phyloP scores from a whole-genome alignment of 208 protist genomes.

The Crithidia brevicula region DNA sequence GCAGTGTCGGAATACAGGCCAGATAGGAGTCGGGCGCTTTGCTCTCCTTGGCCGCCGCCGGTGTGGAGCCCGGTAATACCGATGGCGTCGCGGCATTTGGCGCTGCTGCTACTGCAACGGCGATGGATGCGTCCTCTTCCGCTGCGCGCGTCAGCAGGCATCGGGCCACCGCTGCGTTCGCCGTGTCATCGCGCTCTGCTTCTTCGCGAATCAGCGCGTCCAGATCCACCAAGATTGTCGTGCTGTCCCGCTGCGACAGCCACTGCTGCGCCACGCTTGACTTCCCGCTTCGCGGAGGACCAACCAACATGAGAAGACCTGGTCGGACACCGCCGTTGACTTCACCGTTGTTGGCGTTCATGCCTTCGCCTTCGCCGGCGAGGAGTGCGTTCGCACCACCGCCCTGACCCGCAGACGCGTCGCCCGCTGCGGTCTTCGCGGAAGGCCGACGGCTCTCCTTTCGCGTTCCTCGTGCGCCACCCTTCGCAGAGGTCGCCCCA shows the following conservation, averaged over 20 bases:
- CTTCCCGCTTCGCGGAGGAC: slow-evolving; percentile 82
- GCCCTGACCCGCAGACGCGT: background rate
- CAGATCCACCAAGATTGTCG: slow-evolving; percentile 45
- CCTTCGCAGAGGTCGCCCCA: background rate
- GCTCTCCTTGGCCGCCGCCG: background rate
- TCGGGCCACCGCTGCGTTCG: slow-evolving; percentile 71
- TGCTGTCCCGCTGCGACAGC: slow-evolving; percentile 29
- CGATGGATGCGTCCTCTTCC: background rate
- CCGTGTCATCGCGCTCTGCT: slow-evolving; percentile 70
- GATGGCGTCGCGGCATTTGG: background rate
- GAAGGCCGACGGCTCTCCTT: slow-evolving; percentile 14
- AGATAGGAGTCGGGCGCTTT: slow-evolving; percentile 4
- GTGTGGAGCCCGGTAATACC: background rate
- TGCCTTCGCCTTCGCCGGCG: background rate
- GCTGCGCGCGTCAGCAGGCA: slow-evolving; percentile 46
- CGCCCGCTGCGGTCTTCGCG: background rate
- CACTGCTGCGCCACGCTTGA: slow-evolving; percentile 51
- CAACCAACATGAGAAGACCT: slow-evolving; percentile 69
- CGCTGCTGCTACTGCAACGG: background rate
- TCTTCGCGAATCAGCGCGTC: slow-evolving; percentile 60
- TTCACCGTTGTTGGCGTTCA: slow-evolving; percentile 1
- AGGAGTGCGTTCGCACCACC: background rate
- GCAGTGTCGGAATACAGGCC: slow-evolving; percentile 27
- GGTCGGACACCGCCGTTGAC: background rate
- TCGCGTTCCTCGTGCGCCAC: slow-evolving; percentile 6